These are phyloP conservation scores for Tuber microsphaerosporum DNA, from an alignment of 495 filamentous ascomycete species.

Conservation along the genomic window DNA sequence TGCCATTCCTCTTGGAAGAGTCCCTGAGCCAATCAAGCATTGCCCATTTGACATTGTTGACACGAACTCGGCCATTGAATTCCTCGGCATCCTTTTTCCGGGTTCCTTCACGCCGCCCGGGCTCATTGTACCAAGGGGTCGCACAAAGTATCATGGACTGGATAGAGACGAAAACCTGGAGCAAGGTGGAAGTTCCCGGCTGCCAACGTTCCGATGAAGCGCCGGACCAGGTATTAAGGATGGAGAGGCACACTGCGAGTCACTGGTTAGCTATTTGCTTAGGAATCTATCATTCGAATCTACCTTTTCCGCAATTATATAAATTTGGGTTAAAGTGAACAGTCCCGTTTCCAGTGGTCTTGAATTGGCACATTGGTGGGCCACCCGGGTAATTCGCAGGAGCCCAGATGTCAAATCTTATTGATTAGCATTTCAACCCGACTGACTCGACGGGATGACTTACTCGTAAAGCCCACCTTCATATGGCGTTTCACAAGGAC, in stretches of 20 bases:
- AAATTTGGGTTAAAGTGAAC: conserved; percentile 56
- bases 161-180: conserved; percentile 56
- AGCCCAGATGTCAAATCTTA: conserved; percentile 52
- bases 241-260: conserved; percentile 51
- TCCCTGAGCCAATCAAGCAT: conserved; percentile 48
- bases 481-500: conserved; percentile 55
- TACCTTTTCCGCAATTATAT: conserved; percentile 50
- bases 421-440: background rate
- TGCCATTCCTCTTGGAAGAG: conserved; percentile 21
- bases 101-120: conserved; percentile 43
- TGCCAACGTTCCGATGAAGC: conserved; percentile 48
- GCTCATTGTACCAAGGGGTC: conserved; percentile 56
- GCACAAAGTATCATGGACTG: conserved; percentile 58
- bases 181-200: conserved; percentile 50
- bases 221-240: conserved; percentile 56
- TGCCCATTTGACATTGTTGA: conserved; percentile 46
- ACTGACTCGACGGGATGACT: conserved; percentile 7
- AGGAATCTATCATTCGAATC: background rate
- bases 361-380: conserved; percentile 51
- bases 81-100: conserved; percentile 31
- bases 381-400: conserved; percentile 46
- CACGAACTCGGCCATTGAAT: conserved; percentile 45
- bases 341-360: conserved; percentile 47
- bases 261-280: background rate
- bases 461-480: conserved; percentile 55